These are phyloP conservation scores for Violaceomyces palustris DNA, from an alignment of 1,284 basidiomycete genomes.

Conservation along the genomic window DNA sequence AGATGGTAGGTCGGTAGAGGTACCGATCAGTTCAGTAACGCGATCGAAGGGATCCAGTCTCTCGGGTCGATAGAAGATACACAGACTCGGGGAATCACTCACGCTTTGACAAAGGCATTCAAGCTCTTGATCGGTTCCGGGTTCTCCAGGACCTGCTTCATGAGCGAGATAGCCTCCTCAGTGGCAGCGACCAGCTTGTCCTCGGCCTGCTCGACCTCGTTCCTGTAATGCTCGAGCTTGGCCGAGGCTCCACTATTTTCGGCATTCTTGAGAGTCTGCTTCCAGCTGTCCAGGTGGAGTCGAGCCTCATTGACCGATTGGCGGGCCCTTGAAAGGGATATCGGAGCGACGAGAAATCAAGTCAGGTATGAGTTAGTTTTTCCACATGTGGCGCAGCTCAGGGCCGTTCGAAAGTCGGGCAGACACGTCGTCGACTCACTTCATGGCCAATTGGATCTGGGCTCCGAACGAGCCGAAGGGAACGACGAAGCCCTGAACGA, in stretches of 20 bases:
- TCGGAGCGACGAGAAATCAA: not conserved
- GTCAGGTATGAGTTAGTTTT: too few species aligned
- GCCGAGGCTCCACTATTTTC: conserved; percentile 30
- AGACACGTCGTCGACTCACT: conserved; percentile 11
- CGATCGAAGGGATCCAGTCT: too few species aligned
- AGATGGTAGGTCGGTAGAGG: conserved; percentile 2
- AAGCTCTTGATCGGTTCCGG: conserved; percentile 93
- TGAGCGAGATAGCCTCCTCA: conserved; percentile 92
- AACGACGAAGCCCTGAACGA: conserved; percentile 70
- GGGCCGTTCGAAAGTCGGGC: not conserved
- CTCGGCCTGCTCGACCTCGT: conserved; percentile 51
- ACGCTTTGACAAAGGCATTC: conserved; percentile 84
- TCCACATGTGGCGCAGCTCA: too few species aligned
- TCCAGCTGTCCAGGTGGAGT: conserved; percentile 49
- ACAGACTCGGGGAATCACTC: too few species aligned
- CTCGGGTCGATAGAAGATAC: too few species aligned
- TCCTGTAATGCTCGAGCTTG: conserved; percentile 37
- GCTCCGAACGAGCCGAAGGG: conserved; percentile 64
- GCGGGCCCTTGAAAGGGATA: conserved; percentile 24
- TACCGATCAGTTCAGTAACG: too few species aligned
- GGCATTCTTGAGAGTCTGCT: conserved; percentile 42
- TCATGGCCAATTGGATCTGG: conserved; percentile 48
- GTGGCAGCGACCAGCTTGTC: conserved; percentile 81
- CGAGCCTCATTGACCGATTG: conserved; percentile 47
- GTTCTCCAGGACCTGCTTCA: conserved; percentile 96